Evolutionary conservation across 1,139 yeast genomes (phyloP), one percentile per base, ranked within the genome.

Genomic region (Ogataea hybrid): DNA sequence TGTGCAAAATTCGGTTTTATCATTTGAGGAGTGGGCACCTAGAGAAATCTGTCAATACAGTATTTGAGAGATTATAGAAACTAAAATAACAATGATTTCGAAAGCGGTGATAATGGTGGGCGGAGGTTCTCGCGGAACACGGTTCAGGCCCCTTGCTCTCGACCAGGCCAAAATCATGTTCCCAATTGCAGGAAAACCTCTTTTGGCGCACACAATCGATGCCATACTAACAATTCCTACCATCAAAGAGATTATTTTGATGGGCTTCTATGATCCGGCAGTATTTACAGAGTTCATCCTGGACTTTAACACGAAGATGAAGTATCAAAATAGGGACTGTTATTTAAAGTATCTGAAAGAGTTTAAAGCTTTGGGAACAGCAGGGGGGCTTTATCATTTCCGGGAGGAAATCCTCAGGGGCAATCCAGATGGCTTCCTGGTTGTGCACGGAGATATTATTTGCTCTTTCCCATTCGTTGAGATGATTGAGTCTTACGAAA

Each of bases 71-170:
- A 2, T 6, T 18, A 18, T 18, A 18, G 20, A 17, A 10, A n/a
- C 11, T 16, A 8, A 14, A 18, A 20, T 15, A 6, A 5, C n/a
- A 28, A 50, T 50, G 49, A 43, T 51, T 16, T 49, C 58, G 28
- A 58, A 58, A 35, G 62, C 61, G 3, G 49, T 58, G 14, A 47
- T 58, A 12, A 53, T 56, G 60, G 58, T 76, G 14, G 83, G 83
- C 28, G 83, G 83, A 16, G 81, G 78, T 40, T 74, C 79, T 28
- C 69, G 82, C 42, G 84, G 84, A n/a, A 80, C 85, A 3, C 67
- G 84, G 30, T 79, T 79, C 62, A 61, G 85, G 47, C 85, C 85
- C 3, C 65, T 79, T 43, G 71, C 80, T 20, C 64, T 79, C 57
- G 81, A 77, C 54, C 66, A 69, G 16, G 82, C 84, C 36, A 79